Percentiles rank a stretch among this genome's conserved stretches.
phyloP scores from a whole-genome alignment of 2,329 filamentous ascomycete species.

The Neofusicoccum kwambonambiense region DNA sequence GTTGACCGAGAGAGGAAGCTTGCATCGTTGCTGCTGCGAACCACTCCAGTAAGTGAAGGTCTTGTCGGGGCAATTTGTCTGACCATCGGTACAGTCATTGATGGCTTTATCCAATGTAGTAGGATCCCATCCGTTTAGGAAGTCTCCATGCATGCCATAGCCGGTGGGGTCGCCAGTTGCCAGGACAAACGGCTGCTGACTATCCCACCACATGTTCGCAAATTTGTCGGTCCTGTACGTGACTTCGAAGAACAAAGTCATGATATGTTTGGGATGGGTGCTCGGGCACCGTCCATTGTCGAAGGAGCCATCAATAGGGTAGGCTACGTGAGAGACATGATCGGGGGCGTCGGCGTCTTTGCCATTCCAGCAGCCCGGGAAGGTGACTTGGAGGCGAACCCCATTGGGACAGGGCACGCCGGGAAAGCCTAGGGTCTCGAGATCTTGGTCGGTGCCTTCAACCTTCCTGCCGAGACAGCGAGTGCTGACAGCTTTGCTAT shows the following conservation, averaged over 20 bases:
- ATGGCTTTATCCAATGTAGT: constrained; percentile 65
- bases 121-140: constrained; percentile 68
- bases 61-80: constrained; percentile 58
- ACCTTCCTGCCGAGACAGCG: constrained; percentile 49
- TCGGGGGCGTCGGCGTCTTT: constrained; percentile 53
- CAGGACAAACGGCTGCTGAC: constrained; percentile 60
- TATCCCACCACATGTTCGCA: constrained; percentile 39
- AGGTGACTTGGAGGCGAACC: constrained; percentile 66
- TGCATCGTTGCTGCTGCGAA: constrained; percentile 53
- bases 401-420: constrained; percentile 61
- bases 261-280: constrained; percentile 53
- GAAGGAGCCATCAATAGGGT: constrained; percentile 48
- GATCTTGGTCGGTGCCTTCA: background rate
- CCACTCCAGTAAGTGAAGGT: constrained; percentile 50
- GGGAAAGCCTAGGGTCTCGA: constrained; percentile 57
- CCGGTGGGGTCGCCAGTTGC: constrained; percentile 69
- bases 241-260: constrained; percentile 60
- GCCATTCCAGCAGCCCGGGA: constrained; percentile 73
- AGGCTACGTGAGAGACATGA: constrained; percentile 65
- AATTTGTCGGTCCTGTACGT: constrained; percentile 54
- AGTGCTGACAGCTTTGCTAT: constrained; percentile 56
- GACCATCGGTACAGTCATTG: constrained; percentile 62
- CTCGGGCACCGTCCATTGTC: constrained; percentile 55
- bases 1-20: constrained; percentile 45
- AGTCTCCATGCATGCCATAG: constrained; percentile 69